phyloP scores from a whole-genome alignment of 2,329 filamentous ascomycete species.

The Fusarium ambrosium region DNA sequence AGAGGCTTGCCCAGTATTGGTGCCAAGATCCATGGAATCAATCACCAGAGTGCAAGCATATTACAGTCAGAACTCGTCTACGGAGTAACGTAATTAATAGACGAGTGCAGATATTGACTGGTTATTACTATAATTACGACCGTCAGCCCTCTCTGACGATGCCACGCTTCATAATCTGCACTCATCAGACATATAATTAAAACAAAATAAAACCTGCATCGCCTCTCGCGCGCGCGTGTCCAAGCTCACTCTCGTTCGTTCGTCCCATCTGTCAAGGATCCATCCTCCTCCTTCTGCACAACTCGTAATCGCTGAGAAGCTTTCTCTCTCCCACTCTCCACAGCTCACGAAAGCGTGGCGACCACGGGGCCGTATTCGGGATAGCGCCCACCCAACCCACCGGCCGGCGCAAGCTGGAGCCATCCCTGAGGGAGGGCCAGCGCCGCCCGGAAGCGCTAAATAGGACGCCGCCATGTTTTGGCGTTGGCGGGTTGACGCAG shows the following conservation, averaged over 20 bases:
- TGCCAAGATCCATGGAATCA: neutral
- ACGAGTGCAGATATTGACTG: neutral
- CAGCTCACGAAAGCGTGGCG: slow-evolving; percentile 7
- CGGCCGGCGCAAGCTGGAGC: slow-evolving; percentile 8
- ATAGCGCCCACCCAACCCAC: slow-evolving; percentile 12
- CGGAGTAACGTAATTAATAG: neutral
- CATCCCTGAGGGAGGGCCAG: neutral
- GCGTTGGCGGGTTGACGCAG: slow-evolving; percentile 47
- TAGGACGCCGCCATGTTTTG: slow-evolving; percentile 26
- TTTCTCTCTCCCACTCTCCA: neutral
- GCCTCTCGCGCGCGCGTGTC: slow-evolving; percentile 15
- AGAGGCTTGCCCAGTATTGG: slow-evolving; percentile 2
- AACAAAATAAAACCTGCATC: neutral
- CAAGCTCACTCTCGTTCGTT: slow-evolving; percentile 29
- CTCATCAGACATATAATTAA: neutral
- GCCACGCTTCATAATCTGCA: neutral
- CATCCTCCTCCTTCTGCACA: neutral
- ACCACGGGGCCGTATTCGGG: neutral
- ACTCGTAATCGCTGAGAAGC: slow-evolving; percentile 3
- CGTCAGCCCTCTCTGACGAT: neutral
- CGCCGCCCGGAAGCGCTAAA: slow-evolving; percentile 31
- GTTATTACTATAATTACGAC: neutral
- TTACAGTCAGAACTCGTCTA: neutral
- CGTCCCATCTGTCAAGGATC: slow-evolving; percentile 5
- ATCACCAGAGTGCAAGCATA: neutral